Conservation (phyloP, 2,329 filamentous ascomycete species). For the Beauveria sp. region DNA sequence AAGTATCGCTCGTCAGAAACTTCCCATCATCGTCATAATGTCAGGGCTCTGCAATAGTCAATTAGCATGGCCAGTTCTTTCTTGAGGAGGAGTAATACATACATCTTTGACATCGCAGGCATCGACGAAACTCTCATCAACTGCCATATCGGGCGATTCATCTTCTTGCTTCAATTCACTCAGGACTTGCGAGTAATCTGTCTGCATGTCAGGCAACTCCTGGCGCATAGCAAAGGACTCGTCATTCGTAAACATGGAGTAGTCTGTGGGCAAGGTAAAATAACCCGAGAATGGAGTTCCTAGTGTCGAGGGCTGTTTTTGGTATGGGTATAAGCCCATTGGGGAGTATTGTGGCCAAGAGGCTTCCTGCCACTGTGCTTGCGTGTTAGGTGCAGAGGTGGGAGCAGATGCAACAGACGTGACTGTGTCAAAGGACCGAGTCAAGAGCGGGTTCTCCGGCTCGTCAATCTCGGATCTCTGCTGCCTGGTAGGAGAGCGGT, state of each 20-base stretch:
- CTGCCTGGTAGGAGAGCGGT: neutral
- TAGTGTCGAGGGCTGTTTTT: neutral
- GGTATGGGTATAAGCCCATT: neutral
- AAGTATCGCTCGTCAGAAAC: neutral
- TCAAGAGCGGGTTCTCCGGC: conserved; percentile 4
- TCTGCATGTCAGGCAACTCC: neutral
- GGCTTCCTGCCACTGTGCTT: neutral
- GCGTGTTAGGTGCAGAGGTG: neutral
- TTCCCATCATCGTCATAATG: neutral
- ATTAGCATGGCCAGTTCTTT: neutral
- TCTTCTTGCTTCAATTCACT: neutral
- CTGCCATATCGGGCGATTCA: neutral
- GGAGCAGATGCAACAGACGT: neutral
- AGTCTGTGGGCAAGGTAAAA: neutral
- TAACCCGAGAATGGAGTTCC: neutral
- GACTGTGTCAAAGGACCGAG: conserved; percentile 3
- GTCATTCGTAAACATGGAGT: neutral
- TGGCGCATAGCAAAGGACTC: neutral
- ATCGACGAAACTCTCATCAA: neutral
- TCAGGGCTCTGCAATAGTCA: neutral
- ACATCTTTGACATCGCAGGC: neutral
- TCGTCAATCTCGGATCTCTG: conserved; percentile 3
- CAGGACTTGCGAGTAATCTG: neutral
- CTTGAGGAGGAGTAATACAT: neutral
- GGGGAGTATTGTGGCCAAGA: neutral